Conservation (phyloP, 2,329 filamentous ascomycete species). For the Macroventuria anomochaeta region DNA sequence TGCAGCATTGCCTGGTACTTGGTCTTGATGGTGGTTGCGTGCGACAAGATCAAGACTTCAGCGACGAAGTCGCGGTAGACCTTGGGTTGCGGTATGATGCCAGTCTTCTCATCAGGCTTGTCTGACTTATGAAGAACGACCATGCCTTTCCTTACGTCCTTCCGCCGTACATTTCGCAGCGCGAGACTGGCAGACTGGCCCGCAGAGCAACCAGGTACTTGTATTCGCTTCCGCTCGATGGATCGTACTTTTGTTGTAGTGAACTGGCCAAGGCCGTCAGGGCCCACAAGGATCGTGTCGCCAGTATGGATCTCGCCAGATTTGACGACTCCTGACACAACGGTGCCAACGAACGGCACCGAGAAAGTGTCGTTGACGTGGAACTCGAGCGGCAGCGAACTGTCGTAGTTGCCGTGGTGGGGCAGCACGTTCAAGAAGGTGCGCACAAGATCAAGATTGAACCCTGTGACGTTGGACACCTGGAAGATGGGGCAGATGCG, state of each 20-base stretch:
- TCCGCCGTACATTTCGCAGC: slow-evolving; percentile 82
- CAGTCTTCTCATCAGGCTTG: slow-evolving; percentile 58
- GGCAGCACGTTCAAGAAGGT: slow-evolving; percentile 95
- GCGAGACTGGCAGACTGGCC: slow-evolving; percentile 94
- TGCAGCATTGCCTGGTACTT: slow-evolving; percentile 99
- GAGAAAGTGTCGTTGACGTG: slow-evolving; percentile 98
- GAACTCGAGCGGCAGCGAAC: slow-evolving; percentile 86
- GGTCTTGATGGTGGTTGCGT: slow-evolving; percentile 95
- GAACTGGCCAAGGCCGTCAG: slow-evolving; percentile 90
- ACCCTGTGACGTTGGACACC: slow-evolving; percentile 95
- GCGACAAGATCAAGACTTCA: slow-evolving; percentile 90
- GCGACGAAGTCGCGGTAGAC: slow-evolving; percentile 62
- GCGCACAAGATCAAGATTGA: slow-evolving; percentile 87
- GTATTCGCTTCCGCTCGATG: slow-evolving; percentile 92
- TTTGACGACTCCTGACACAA: slow-evolving; percentile 93
- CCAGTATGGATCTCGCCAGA: slow-evolving; percentile 82
- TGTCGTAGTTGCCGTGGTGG: slow-evolving; percentile 90
- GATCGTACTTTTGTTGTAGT: slow-evolving; percentile 84
- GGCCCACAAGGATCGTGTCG: slow-evolving; percentile 87
- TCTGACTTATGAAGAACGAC: slow-evolving; percentile 88
- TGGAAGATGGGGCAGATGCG: slow-evolving; percentile 97
- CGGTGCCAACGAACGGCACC: slow-evolving; percentile 94
- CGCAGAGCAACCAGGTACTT: slow-evolving; percentile 84
- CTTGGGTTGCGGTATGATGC: slow-evolving; percentile 54
- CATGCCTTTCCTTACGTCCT: slow-evolving; percentile 97